Conservation (phyloP, 257 asterid species). For the Solanum chiquidenum region DNA sequence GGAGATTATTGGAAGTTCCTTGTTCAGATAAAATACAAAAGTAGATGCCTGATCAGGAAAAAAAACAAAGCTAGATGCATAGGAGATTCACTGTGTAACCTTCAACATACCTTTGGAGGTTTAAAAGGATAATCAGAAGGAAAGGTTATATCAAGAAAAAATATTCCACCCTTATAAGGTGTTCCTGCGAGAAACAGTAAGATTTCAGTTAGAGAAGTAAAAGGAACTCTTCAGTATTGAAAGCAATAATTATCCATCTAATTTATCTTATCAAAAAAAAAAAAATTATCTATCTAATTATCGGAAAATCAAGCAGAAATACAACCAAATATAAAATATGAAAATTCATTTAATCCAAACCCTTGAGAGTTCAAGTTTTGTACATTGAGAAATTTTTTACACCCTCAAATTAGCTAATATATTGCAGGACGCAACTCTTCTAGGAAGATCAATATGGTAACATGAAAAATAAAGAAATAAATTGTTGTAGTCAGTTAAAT, state of each 20-base stretch:
- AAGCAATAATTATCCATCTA: not conserved
- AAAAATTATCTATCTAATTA: not conserved
- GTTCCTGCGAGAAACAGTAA: conserved; percentile 49
- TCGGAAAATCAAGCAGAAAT: not conserved
- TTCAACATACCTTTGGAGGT: conserved; percentile 75
- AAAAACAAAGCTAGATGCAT: not conserved
- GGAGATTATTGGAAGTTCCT: not conserved
- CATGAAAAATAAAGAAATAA: not conserved
- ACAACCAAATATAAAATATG: not conserved
- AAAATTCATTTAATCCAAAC: not conserved
- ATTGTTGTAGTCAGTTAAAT: not conserved
- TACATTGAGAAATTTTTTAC: not conserved
- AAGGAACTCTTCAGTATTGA: not conserved
- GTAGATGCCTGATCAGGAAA: not conserved
- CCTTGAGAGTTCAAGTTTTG: not conserved
- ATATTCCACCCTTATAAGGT: conserved; percentile 87
- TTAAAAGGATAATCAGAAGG: conserved; percentile 78
- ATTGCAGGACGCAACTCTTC: not conserved
- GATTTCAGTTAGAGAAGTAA: not conserved
- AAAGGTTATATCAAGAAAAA: conserved; percentile 79
- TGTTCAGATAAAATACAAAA: not conserved
- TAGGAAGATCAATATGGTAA: not conserved
- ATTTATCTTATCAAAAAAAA: too few relatives aligned
- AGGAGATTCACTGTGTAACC: not conserved
- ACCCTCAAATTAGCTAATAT: not conserved